Percentiles rank a stretch among this genome's conserved stretches.
phyloP scores from a whole-genome alignment of 2,329 filamentous ascomycete species.

The Arthrobotrys entomopaga region DNA sequence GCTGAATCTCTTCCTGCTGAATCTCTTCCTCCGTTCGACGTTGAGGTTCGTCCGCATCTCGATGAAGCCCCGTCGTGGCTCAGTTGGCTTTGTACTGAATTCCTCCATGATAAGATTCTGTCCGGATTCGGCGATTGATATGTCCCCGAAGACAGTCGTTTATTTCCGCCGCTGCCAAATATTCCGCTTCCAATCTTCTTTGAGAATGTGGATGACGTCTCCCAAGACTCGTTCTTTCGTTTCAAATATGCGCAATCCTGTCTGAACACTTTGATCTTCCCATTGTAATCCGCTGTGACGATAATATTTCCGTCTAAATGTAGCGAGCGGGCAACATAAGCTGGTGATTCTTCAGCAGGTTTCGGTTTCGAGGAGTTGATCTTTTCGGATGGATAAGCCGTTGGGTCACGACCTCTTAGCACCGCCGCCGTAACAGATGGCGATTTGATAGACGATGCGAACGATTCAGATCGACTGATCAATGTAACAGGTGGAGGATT shows the following conservation, averaged over 20 bases:
- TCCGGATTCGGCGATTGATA: constrained; percentile 66
- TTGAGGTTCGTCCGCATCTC: constrained; percentile 60
- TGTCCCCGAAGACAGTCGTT: constrained; percentile 58
- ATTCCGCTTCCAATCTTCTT: constrained; percentile 73
- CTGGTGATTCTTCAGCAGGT: constrained; percentile 75
- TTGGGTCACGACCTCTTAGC: constrained; percentile 33
- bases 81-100: constrained; percentile 69
- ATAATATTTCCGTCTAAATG: constrained; percentile 89
- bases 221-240: constrained; percentile 79
- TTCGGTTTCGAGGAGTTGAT: constrained; percentile 60
- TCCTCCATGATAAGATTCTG: constrained; percentile 87
- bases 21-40: constrained; percentile 38
- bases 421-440: constrained; percentile 15
- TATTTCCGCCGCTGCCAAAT: constrained; percentile 62
- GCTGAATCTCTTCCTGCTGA: constrained; percentile 43
- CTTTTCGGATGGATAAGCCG: constrained; percentile 56
- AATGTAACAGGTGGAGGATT: constrained; percentile 91
- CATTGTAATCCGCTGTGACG: constrained; percentile 86
- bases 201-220: constrained; percentile 79
- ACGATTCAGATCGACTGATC: constrained; percentile 76
- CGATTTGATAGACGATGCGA: constrained; percentile 64
- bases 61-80: constrained; percentile 63
- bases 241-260: constrained; percentile 91
- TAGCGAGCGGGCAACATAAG: constrained; percentile 78
- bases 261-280: constrained; percentile 91